A percentile compares a stretch with the other conserved stretches of the same genome.
These are phyloP conservation scores for Eimeria mitis DNA, from an alignment of 169 alveolate species.

Conservation along the genomic window DNA sequence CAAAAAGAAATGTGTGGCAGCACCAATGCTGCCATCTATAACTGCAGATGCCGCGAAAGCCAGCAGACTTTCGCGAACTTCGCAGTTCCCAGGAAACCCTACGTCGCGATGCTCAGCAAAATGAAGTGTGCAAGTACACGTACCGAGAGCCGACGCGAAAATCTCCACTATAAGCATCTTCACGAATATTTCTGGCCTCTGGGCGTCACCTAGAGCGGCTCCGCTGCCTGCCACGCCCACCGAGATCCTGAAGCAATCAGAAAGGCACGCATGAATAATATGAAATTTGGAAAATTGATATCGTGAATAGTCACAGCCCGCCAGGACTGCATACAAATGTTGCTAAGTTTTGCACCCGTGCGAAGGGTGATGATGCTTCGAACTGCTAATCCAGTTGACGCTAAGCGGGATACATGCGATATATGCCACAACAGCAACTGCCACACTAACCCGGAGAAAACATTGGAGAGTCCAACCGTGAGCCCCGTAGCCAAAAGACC, in stretches of 20 bases:
- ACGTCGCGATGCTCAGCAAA: neutral
- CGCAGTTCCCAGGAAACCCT: neutral
- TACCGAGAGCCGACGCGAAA: slow-evolving; percentile 99
- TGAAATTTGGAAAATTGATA: neutral
- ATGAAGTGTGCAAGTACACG: slow-evolving; percentile 11
- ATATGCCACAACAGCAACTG: slow-evolving; percentile 21
- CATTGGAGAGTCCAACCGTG: slow-evolving; percentile 99
- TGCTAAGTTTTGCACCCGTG: neutral
- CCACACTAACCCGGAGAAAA: slow-evolving; percentile 96
- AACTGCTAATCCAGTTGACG: neutral
- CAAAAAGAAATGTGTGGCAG: neutral
- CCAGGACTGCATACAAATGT: neutral
- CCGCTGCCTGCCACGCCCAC: slow-evolving; percentile 99
- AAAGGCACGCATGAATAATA: neutral
- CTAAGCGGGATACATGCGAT: neutral
- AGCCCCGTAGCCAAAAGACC: slow-evolving; percentile 98
- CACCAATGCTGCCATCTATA: neutral
- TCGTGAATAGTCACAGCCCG: neutral
- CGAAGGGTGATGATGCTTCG: neutral
- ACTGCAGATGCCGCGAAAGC: neutral
- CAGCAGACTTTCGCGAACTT: neutral
- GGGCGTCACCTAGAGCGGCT: slow-evolving; percentile 99
- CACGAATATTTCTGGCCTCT: slow-evolving; percentile 99
- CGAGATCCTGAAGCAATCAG: slow-evolving; percentile 85
- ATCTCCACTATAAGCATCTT: slow-evolving; percentile 99